Evolutionary conservation across 164 flowering plant species (phyloP).

Genomic region (Macadamia integrifolia): DNA sequence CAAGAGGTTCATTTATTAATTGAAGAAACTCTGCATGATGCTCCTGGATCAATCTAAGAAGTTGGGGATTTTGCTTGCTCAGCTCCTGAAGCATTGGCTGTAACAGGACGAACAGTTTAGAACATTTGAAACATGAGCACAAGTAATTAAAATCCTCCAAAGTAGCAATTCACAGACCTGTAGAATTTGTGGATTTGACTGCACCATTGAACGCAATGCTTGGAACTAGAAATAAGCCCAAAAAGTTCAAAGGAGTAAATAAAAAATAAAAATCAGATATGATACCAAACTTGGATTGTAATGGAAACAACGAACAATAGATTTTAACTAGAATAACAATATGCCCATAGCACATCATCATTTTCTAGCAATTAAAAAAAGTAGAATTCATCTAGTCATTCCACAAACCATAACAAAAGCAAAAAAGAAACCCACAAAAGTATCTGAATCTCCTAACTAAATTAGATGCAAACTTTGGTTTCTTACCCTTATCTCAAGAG

Average conservation of each 20-base stretch:
- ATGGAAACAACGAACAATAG: no score
- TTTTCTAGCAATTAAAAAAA: background rate
- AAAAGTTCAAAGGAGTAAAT: background rate
- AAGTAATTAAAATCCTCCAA: background rate
- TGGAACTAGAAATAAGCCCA: constrained; percentile 55
- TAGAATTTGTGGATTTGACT: constrained; percentile 90
- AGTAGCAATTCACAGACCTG: constrained; percentile 47
- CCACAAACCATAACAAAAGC: no score
- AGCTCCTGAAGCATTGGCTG: constrained; percentile 99
- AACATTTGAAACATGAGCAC: background rate
- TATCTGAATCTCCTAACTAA: no score
- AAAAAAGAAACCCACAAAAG: no score
- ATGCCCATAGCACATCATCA: background rate
- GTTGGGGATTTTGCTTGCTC: constrained; percentile 95
- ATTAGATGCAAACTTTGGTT: no score
- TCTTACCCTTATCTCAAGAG: no score
- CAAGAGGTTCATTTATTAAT: constrained; percentile 69
- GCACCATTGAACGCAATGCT: constrained; percentile 89
- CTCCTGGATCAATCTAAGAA: constrained; percentile 82
- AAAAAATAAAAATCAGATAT: background rate
- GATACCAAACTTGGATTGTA: no score
- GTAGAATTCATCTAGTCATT: no score
- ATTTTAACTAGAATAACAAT: background rate
- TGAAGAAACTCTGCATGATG: constrained; percentile 96
- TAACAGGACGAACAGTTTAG: constrained; percentile 14